A percentile compares a stretch with the other conserved stretches of the same genome.
These are phyloP conservation scores for Purpureocillium lavendulum DNA, from an alignment of 2,329 filamentous ascomycete genomes.

Conservation along the genomic window DNA sequence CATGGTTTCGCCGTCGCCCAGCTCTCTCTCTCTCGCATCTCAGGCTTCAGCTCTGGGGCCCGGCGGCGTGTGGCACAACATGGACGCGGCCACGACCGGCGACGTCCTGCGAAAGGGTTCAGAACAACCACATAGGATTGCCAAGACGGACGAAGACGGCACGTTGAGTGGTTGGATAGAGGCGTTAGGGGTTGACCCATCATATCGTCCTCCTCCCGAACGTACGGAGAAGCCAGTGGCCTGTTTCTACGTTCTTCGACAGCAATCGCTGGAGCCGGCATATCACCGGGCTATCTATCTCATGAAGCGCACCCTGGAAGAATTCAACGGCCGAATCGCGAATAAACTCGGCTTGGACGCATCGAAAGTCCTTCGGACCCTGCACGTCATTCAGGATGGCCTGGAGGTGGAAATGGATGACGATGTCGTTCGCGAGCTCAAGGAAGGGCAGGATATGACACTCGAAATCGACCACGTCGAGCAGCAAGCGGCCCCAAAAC, in stretches of 20 bases:
- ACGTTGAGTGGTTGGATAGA: slow-evolving; percentile 79
- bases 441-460: slow-evolving; percentile 88
- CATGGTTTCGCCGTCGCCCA: slow-evolving; percentile 58
- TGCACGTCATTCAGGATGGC: slow-evolving; percentile 66
- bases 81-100: slow-evolving; percentile 42
- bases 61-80: slow-evolving; percentile 47
- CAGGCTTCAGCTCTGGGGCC: slow-evolving; percentile 36
- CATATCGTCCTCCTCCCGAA: slow-evolving; percentile 73
- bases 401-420: slow-evolving; percentile 84
- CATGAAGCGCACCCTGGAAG: slow-evolving; percentile 63
- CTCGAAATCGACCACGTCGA: slow-evolving; percentile 52
- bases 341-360: slow-evolving; percentile 76
- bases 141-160: slow-evolving; percentile 51
- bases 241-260: slow-evolving; percentile 74
- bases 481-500: slow-evolving; percentile 28
- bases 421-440: slow-evolving; percentile 73
- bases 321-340: slow-evolving; percentile 65
- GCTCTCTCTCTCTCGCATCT: slow-evolving; percentile 54
- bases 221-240: slow-evolving; percentile 65
- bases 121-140: slow-evolving; percentile 44
- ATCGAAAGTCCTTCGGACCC: slow-evolving; percentile 58
- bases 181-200: slow-evolving; percentile 79
- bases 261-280: slow-evolving; percentile 41
- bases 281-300: slow-evolving; percentile 84
- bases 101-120: slow-evolving; percentile 39